Conservation (phyloP, 2,329 filamentous ascomycete genomes). For the Parastagonospora nodorum region DNA sequence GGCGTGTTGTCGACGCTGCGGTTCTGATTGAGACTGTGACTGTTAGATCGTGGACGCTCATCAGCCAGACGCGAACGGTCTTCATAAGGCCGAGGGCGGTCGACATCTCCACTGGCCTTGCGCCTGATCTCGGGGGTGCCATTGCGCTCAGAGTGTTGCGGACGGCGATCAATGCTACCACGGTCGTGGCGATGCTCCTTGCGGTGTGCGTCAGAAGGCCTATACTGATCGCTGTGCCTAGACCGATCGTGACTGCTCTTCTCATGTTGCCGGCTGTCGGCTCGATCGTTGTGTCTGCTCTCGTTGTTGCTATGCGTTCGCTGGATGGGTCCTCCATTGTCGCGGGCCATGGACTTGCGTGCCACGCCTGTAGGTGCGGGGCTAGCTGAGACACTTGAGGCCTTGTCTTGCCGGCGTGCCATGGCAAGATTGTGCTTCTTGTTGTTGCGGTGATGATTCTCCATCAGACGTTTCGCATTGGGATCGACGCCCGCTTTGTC, state of each 20-base stretch:
- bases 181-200: constrained; percentile 46
- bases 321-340: constrained; percentile 44
- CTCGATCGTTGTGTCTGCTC: constrained; percentile 39
- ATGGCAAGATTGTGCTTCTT: constrained; percentile 69
- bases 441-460: constrained; percentile 94
- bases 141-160: constrained; percentile 39
- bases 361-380: constrained; percentile 61
- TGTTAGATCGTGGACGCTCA: constrained; percentile 32
- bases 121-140: constrained; percentile 53
- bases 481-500: constrained; percentile 77
- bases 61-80: constrained; percentile 52
- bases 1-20: constrained; percentile 34
- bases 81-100: constrained; percentile 16
- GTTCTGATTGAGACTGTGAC: constrained; percentile 53
- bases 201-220: constrained; percentile 35
- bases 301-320: constrained; percentile 46
- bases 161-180: constrained; percentile 45
- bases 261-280: constrained; percentile 39
- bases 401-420: constrained; percentile 63
- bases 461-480: constrained; percentile 76
- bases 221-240: constrained; percentile 44
- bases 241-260: constrained; percentile 32
- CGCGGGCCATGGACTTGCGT: constrained; percentile 39
- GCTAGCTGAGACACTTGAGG: constrained; percentile 70
- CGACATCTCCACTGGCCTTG: constrained; percentile 52